Evolutionary conservation across 768 basidiomycete genomes (phyloP).

Genomic region (Royoungia palumana): DNA sequence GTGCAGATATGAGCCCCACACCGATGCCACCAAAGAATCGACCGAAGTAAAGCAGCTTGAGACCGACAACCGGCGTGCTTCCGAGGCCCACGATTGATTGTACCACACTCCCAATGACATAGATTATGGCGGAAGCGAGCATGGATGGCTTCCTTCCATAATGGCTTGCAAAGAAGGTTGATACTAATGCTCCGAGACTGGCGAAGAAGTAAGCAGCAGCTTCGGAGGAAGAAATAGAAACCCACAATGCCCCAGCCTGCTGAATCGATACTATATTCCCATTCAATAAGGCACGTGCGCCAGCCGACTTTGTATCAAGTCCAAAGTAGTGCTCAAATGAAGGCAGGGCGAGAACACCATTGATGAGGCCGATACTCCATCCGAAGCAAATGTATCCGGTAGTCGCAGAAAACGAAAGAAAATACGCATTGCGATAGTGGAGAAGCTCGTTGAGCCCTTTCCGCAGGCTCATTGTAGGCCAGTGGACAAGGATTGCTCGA

Average conservation of each 20-base stretch:
- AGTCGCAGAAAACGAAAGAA: conserved; percentile 33
- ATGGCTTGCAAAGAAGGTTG: conserved; percentile 28
- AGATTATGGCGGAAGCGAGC: conserved; percentile 31
- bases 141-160: conserved; percentile 36
- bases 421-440: conserved; percentile 34
- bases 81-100: conserved; percentile 35
- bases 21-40: conserved; percentile 51
- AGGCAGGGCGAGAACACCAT: conserved; percentile 33
- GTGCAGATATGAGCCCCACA: conserved; percentile 36
- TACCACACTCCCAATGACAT: conserved; percentile 33
- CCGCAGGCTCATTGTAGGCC: conserved; percentile 18
- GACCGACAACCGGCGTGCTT: conserved; percentile 20
- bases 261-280: conserved; percentile 39
- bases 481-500: no score
- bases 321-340: conserved; percentile 38
- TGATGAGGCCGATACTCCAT: conserved; percentile 38
- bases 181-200: conserved; percentile 30
- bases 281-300: conserved; percentile 25
- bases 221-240: neutral
- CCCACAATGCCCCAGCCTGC: conserved; percentile 36
- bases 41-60: conserved; percentile 31
- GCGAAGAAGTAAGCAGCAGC: neutral
- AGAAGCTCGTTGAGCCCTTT: conserved; percentile 16
- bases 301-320: conserved; percentile 24
- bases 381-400: conserved; percentile 35